A percentile compares a stretch with the other conserved stretches of the same genome.
Evolutionary conservation across 2,329 filamentous ascomycete genomes (phyloP).

Genomic region (Helotiales sp.): DNA sequence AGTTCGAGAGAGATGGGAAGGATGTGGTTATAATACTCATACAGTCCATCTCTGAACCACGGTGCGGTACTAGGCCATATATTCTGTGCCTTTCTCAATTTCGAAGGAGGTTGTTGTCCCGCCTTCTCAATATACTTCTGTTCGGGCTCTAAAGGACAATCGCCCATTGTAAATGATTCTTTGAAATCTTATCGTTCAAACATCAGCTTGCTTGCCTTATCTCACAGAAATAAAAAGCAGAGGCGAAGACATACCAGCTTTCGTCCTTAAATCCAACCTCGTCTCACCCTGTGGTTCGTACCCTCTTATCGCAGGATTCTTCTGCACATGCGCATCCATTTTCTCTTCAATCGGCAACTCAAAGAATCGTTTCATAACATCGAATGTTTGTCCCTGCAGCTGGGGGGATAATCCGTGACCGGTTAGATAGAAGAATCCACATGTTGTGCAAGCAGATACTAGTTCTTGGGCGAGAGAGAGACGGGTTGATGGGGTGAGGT

Average conservation of each 20-base stretch:
- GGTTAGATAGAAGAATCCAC: conserved; percentile 11
- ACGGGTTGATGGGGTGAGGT: neutral
- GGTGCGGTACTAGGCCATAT: conserved; percentile 12
- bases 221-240: no score
- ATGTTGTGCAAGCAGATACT: conserved; percentile 1
- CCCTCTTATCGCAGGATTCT: conserved; percentile 10
- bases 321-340: conserved; percentile 14
- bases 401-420: conserved; percentile 7
- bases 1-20: conserved; percentile 7
- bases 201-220: no score
- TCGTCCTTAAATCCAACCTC: conserved; percentile 3
- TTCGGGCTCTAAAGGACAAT: conserved; percentile 10
- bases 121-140: conserved; percentile 5
- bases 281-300: conserved; percentile 12
- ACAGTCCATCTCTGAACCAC: conserved; percentile 8
- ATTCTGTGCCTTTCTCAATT: conserved; percentile 6
- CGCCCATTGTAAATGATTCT: conserved; percentile 7
- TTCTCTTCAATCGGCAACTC: conserved; percentile 1
- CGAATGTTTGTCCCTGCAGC: conserved; percentile 2
- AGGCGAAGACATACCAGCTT: neutral
- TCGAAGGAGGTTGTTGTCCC: neutral
- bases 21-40: conserved; percentile 9
- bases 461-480: conserved; percentile 3
- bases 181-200: neutral
- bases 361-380: conserved; percentile 5